Conservation (phyloP, 352 stramenopile species). For the Globisporangium uncinulatum region DNA sequence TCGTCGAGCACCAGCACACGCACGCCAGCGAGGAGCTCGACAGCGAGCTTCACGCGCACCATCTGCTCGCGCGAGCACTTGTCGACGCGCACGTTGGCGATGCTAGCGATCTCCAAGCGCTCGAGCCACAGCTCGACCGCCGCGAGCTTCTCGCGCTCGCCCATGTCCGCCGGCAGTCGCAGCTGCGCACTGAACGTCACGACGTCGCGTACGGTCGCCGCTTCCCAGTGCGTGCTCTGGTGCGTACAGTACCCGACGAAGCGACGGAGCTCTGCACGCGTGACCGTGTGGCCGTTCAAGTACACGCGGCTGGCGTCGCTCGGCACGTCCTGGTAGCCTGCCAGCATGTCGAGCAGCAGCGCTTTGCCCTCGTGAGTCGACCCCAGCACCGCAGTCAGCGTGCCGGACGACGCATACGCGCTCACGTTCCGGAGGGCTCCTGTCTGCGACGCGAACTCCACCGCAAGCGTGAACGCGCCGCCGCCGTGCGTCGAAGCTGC, state of each 20-base stretch:
- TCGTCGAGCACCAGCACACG: constrained; percentile 66
- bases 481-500: constrained; percentile 1
- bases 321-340: constrained; percentile 72
- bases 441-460: constrained; percentile 19
- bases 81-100: constrained; percentile 15
- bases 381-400: constrained; percentile 39
- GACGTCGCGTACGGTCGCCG: constrained; percentile 49
- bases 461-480: constrained; percentile 14
- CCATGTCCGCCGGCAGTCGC: constrained; percentile 15
- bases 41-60: constrained; percentile 34
- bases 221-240: constrained; percentile 38
- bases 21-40: constrained; percentile 66
- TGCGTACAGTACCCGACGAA: constrained; percentile 34
- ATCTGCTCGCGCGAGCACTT: constrained; percentile 15
- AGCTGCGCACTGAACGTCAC: constrained; percentile 75
- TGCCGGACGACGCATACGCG: constrained; percentile 29
- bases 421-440: constrained; percentile 43
- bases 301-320: constrained; percentile 38
- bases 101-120: constrained; percentile 12
- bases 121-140: constrained; percentile 12
- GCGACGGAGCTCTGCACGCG: constrained; percentile 14
- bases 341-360: constrained; percentile 38
- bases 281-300: constrained; percentile 25
- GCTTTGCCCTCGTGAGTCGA: constrained; percentile 70
- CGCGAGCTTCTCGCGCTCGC: constrained; percentile 1